A percentile compares a stretch with the other conserved stretches of the same genome.
Conservation (phyloP, 805 yeast genomes). For the Lachancea kluyveri region DNA sequence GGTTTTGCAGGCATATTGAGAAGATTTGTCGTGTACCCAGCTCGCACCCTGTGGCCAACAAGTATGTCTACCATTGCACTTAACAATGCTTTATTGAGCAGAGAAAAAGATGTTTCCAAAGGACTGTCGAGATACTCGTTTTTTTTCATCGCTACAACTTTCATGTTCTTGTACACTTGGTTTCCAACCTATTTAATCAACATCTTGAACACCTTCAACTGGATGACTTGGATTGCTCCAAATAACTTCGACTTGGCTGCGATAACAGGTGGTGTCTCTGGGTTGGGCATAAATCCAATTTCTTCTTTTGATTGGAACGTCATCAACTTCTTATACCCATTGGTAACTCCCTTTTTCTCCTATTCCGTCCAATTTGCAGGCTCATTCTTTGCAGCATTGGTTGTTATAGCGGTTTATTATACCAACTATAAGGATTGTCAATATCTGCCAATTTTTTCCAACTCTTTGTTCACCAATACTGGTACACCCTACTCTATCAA, state of each 20-base stretch:
- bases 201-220: conserved; percentile 40
- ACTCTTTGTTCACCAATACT: conserved; percentile 44
- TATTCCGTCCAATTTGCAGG: conserved; percentile 31
- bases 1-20: conserved; percentile 63
- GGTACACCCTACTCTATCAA: conserved; percentile 44
- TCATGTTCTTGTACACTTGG: conserved; percentile 40
- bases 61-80: conserved; percentile 42
- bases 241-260: conserved; percentile 40
- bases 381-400: conserved; percentile 27
- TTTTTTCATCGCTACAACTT: conserved; percentile 26
- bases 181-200: conserved; percentile 38
- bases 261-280: conserved; percentile 42
- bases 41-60: conserved; percentile 49
- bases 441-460: conserved; percentile 41
- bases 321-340: conserved; percentile 28
- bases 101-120: conserved; percentile 30
- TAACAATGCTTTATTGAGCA: conserved; percentile 39
- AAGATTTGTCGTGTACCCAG: conserved; percentile 48
- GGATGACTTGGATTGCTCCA: conserved; percentile 57
- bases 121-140: conserved; percentile 34
- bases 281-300: conserved; percentile 49
- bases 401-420: conserved; percentile 35
- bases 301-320: conserved; percentile 51
- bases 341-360: conserved; percentile 41
- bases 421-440: conserved; percentile 35